Conservation (phyloP, 1,284 basidiomycete genomes). For the Leccinum fuscescens region DNA sequence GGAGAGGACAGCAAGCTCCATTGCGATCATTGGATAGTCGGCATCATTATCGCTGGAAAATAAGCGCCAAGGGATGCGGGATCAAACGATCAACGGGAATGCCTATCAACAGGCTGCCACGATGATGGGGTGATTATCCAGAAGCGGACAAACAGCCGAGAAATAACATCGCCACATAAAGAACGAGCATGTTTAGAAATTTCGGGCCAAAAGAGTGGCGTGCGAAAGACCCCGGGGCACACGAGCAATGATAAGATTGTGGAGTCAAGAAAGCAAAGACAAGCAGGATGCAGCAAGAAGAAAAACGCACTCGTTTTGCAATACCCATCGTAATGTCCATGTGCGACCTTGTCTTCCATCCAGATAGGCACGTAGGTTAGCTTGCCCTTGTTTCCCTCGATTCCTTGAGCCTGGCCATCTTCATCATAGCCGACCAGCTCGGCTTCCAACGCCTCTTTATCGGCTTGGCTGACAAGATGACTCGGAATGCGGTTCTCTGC, state of each 20-base stretch:
- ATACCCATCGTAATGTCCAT: conserved; percentile 95
- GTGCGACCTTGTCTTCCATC: conserved; percentile 87
- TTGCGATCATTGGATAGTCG: background rate
- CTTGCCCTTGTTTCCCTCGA: conserved; percentile 45
- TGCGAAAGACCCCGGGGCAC: background rate
- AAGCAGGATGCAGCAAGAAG: background rate
- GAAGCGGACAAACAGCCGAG: conserved; percentile 4
- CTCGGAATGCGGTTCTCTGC: conserved; percentile 30
- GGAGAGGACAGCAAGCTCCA: background rate
- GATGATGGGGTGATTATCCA: conserved; percentile 1
- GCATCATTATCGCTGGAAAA: background rate
- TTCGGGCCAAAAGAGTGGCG: conserved; percentile 1
- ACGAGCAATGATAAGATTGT: conserved; percentile 18
- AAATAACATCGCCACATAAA: conserved; percentile 1
- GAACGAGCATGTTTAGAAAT: conserved; percentile 15
- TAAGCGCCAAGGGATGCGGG: background rate
- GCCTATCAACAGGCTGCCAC: conserved; percentile 1
- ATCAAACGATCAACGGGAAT: conserved; percentile 7
- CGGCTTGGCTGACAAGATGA: conserved; percentile 53
- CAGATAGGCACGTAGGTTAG: conserved; percentile 87
- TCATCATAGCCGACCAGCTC: conserved; percentile 61
- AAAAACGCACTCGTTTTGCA: conserved; percentile 87
- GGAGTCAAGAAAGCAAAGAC: background rate
- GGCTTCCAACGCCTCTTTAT: conserved; percentile 60
- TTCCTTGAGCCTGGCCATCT: conserved; percentile 45